Conservation (phyloP, 140 eudicot species). For the Cichorium intybus region DNA sequence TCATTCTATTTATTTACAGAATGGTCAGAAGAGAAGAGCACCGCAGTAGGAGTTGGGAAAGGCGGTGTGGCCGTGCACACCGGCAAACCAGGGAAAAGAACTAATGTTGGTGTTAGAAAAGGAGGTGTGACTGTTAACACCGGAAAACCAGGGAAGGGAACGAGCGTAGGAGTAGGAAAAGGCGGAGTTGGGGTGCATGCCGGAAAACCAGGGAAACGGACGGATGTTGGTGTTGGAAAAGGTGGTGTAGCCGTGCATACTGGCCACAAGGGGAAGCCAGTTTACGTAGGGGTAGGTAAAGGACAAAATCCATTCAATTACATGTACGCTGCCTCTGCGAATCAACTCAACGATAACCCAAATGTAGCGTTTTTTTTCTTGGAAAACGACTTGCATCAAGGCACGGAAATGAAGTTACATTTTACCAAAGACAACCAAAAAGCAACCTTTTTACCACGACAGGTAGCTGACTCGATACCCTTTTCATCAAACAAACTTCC, state of each 20-base stretch:
- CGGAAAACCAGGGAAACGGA: slow-evolving; percentile 32
- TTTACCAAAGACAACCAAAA: slow-evolving; percentile 14
- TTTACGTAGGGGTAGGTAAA: slow-evolving; percentile 16
- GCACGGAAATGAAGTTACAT: slow-evolving; percentile 29
- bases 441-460: slow-evolving; percentile 36
- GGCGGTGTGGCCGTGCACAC: slow-evolving; percentile 33
- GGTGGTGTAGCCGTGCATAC: slow-evolving; percentile 42
- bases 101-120: slow-evolving; percentile 43
- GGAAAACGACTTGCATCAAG: slow-evolving; percentile 46
- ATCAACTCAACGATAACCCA: slow-evolving; percentile 45
- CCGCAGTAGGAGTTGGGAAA: slow-evolving; percentile 38
- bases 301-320: slow-evolving; percentile 21
- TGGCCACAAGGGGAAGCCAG: slow-evolving; percentile 38
- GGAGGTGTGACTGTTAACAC: slow-evolving; percentile 48
- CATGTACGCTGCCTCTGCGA: slow-evolving; percentile 37
- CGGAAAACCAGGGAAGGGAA: slow-evolving; percentile 14
- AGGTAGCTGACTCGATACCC: slow-evolving; percentile 52
- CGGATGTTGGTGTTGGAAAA: slow-evolving; percentile 38
- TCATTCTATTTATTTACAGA: slow-evolving; percentile 19
- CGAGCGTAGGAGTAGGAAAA: slow-evolving; percentile 22
- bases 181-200: slow-evolving; percentile 30
- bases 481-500: slow-evolving; percentile 51
- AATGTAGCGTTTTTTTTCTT: slow-evolving; percentile 55
- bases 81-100: slow-evolving; percentile 30
- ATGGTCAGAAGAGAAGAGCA: slow-evolving; percentile 37